A percentile compares a stretch with the other conserved stretches of the same genome.
These are phyloP conservation scores for Podospora comata DNA, from an alignment of 495 filamentous ascomycete species.

Conservation along the genomic window DNA sequence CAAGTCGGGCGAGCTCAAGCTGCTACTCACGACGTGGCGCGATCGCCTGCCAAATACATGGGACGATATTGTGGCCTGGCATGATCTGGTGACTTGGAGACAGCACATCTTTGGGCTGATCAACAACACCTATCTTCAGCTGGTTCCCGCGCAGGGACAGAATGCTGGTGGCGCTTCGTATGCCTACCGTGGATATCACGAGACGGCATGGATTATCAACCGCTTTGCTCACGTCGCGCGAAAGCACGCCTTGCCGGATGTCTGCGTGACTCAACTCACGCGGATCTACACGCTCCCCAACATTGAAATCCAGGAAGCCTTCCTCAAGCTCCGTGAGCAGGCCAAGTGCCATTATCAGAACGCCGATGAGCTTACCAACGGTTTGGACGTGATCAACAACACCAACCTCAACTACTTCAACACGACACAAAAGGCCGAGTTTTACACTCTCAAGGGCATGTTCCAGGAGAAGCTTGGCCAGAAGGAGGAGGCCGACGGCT, in stretches of 20 bases:
- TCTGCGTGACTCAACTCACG: slow-evolving; percentile 94
- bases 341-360: slow-evolving; percentile 99
- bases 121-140: slow-evolving; percentile 84
- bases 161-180: slow-evolving; percentile 79
- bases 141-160: slow-evolving; percentile 72
- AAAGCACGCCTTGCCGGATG: slow-evolving; percentile 94
- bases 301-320: slow-evolving; percentile 99
- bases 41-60: slow-evolving; percentile 95
- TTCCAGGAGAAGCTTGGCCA: slow-evolving; percentile 91
- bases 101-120: slow-evolving; percentile 98
- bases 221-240: slow-evolving; percentile 96
- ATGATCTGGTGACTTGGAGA: slow-evolving; percentile 97
- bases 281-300: slow-evolving; percentile 98
- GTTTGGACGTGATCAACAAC: slow-evolving; percentile 98
- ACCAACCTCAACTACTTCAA: slow-evolving; percentile 99
- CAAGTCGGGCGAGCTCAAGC: slow-evolving; percentile 93
- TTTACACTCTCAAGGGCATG: slow-evolving; percentile 99
- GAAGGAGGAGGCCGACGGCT: slow-evolving; percentile 84
- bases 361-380: slow-evolving; percentile 80
- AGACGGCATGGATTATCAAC: slow-evolving; percentile 99
- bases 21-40: slow-evolving; percentile 90
- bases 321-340: slow-evolving; percentile 94
- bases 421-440: slow-evolving; percentile 92
- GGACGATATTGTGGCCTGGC: slow-evolving; percentile 99
- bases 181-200: slow-evolving; percentile 95